These are phyloP conservation scores for Chaetomiaceae sp. DNA, from an alignment of 2,329 filamentous ascomycete species.

Conservation along the genomic window DNA sequence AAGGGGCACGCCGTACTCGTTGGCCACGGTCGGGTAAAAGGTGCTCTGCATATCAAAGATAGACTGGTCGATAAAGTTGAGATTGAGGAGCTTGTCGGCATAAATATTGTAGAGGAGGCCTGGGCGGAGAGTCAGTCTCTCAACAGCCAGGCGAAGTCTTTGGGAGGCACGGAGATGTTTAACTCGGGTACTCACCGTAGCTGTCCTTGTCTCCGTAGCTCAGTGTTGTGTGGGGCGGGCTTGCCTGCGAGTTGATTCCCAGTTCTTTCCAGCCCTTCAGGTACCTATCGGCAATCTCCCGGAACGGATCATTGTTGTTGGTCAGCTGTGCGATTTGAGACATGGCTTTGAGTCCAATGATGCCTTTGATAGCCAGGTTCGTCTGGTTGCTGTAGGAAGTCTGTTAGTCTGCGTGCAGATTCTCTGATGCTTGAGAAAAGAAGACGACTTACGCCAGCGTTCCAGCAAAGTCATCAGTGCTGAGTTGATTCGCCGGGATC, in stretches of 20 bases:
- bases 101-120: constrained; percentile 74
- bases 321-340: constrained; percentile 62
- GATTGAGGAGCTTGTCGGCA: constrained; percentile 70
- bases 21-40: constrained; percentile 69
- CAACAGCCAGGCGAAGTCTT: too few relatives aligned
- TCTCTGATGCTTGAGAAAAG: too few relatives aligned
- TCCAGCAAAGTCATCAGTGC: constrained; percentile 80
- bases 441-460: constrained; percentile 50
- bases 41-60: constrained; percentile 74
- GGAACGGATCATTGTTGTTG: constrained; percentile 56
- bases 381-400: constrained; percentile 56
- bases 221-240: constrained; percentile 65
- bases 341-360: constrained; percentile 79
- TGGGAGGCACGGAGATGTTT: too few relatives aligned
- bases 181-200: constrained; percentile 32
- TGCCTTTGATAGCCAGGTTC: constrained; percentile 78
- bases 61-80: constrained; percentile 67
- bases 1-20: constrained; percentile 75
- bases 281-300: constrained; percentile 61
- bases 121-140: constrained; percentile 6
- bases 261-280: constrained; percentile 67
- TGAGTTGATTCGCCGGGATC: constrained; percentile 71
- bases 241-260: constrained; percentile 63
- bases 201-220: constrained; percentile 63
- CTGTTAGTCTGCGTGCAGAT: background rate